Conservation (phyloP, 1,284 basidiomycete genomes). For the Puccinia polysora region DNA sequence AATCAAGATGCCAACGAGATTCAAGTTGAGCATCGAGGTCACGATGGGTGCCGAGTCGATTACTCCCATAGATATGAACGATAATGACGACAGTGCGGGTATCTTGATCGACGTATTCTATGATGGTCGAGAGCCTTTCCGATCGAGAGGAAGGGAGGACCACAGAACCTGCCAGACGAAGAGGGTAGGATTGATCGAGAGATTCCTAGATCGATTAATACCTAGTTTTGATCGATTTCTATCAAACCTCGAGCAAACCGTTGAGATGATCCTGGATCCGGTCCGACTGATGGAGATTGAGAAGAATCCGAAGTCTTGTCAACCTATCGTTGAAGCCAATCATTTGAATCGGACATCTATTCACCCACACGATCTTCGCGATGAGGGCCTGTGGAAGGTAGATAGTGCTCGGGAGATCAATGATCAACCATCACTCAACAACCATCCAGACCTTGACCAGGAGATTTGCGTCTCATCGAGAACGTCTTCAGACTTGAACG, state of each 20-base stretch:
- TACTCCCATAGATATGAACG: no score
- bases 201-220: not conserved
- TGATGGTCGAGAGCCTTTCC: slow-evolving; percentile 24
- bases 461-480: no score
- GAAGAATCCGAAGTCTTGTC: not conserved
- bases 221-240: not conserved
- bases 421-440: no score
- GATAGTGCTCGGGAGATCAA: no score
- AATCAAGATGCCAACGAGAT: slow-evolving; percentile 48
- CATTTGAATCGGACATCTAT: not conserved
- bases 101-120: slow-evolving; percentile 22
- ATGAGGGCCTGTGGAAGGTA: no score
- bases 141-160: slow-evolving; percentile 43
- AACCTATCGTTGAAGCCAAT: not conserved
- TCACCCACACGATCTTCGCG: no score
- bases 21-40: slow-evolving; percentile 47
- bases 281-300: no score
- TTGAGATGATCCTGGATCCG: slow-evolving; percentile 6
- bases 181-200: not conserved
- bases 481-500: no score
- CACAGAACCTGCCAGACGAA: slow-evolving; percentile 42
- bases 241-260: not conserved
- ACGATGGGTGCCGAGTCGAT: slow-evolving; percentile 44
- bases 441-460: no score
- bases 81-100: not conserved